Evolutionary conservation across 192 early-diverging fungal species (phyloP).

Genomic region (Rhizophagus prolifer): DNA sequence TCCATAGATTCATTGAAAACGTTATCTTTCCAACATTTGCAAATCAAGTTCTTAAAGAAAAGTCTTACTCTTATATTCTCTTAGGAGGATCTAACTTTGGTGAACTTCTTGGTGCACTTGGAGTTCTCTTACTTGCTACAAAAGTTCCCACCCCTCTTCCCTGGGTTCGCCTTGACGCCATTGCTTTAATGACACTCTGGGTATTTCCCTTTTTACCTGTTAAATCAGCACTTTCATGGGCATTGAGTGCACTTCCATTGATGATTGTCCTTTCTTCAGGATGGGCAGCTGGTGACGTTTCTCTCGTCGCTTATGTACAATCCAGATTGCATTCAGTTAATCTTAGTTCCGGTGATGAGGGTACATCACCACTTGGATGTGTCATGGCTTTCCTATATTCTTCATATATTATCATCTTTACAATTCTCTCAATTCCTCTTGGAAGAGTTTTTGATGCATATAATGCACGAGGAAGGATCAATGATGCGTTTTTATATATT

Average conservation of each 20-base stretch:
- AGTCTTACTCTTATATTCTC: conserved; percentile 48
- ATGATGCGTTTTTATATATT: conserved; percentile 39
- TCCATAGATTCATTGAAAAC: conserved; percentile 60
- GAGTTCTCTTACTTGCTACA: conserved; percentile 31
- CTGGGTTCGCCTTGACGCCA: conserved; percentile 53
- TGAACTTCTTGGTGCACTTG: conserved; percentile 50
- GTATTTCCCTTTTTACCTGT: conserved; percentile 34
- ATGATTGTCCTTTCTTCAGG: conserved; percentile 54
- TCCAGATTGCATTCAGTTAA: conserved; percentile 39
- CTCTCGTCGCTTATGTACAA: conserved; percentile 53
- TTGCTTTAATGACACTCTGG: conserved; percentile 42
- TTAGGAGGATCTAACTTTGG: conserved; percentile 63
- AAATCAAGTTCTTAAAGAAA: conserved; percentile 41
- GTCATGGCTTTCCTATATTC: conserved; percentile 62
- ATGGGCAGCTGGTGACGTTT: conserved; percentile 62
- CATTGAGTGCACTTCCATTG: conserved; percentile 50
- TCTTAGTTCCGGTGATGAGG: too few species aligned
- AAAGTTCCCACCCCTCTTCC: conserved; percentile 55
- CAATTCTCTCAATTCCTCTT: conserved; percentile 40
- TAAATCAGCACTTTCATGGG: conserved; percentile 31
- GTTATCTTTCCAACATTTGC: conserved; percentile 50
- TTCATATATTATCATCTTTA: conserved; percentile 51
- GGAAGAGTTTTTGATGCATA: conserved; percentile 44
- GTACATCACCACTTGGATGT: conserved; percentile 47
- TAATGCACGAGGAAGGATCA: conserved; percentile 16